These are phyloP conservation scores for Pelargonium nanum DNA, from an alignment of 345 rosid genomes.

Conservation along the genomic window DNA sequence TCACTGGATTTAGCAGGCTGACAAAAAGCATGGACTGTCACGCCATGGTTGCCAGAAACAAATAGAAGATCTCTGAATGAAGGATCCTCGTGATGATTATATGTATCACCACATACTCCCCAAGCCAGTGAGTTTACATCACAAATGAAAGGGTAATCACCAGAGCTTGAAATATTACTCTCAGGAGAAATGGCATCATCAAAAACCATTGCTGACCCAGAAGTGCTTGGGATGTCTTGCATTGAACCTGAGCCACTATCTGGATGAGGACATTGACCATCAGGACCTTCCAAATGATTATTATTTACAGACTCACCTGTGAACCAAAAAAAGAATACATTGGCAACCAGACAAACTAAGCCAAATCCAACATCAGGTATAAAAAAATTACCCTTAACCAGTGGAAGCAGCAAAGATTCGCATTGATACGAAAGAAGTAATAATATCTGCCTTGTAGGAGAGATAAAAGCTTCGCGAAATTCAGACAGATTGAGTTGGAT, in stretches of 20 bases:
- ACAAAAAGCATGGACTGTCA: constrained; percentile 81
- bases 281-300: constrained; percentile 18
- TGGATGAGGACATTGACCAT: constrained; percentile 19
- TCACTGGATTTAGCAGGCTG: constrained; percentile 25
- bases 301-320: constrained; percentile 32
- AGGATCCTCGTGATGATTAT: constrained; percentile 48
- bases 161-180: constrained; percentile 23
- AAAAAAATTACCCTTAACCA: constrained; percentile 37
- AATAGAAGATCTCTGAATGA: constrained; percentile 71
- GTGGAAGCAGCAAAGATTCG: constrained; percentile 69
- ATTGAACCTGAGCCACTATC: constrained; percentile 36
- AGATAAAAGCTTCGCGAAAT: constrained; percentile 77
- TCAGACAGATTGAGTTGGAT: constrained; percentile 55
- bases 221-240: constrained; percentile 32
- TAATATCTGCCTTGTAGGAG: constrained; percentile 68
- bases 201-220: constrained; percentile 40
- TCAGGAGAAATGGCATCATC: constrained; percentile 31
- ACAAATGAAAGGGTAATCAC: constrained; percentile 39
- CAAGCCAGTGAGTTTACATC: constrained; percentile 81
- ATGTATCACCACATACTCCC: constrained; percentile 75
- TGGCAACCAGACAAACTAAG: constrained; percentile 7
- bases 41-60: constrained; percentile 51
- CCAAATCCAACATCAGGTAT: background rate
- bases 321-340: constrained; percentile 9
- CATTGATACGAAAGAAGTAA: constrained; percentile 57